Percentiles rank a stretch among this genome's conserved stretches.
Conservation (phyloP, 352 stramenopile species). For the Globisporangium cystogenes region DNA sequence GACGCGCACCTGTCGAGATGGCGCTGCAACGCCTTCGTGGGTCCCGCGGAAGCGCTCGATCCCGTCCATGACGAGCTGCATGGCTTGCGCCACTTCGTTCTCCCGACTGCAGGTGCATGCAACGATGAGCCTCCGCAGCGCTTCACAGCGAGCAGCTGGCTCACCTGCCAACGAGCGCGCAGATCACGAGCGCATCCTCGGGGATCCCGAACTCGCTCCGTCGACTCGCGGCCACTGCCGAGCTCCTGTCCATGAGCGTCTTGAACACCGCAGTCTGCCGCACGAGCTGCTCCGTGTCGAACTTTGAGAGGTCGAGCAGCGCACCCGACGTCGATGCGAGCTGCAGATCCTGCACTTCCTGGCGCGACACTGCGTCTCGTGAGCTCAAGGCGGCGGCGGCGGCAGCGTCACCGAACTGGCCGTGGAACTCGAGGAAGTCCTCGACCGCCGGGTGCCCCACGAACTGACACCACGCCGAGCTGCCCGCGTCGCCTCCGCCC, state of each 20-base stretch:
- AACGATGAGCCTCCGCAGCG: not conserved
- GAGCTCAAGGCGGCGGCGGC: not conserved
- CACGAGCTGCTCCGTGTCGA: constrained; percentile 10
- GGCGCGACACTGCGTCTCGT: not conserved
- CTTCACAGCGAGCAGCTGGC: not conserved
- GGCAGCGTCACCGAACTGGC: constrained; percentile 24
- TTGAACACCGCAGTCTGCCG: constrained; percentile 13
- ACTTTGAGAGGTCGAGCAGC: constrained; percentile 24
- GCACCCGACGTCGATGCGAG: constrained; percentile 10
- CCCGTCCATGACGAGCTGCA: constrained; percentile 31
- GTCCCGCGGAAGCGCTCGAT: constrained; percentile 16
- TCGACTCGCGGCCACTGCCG: constrained; percentile 4
- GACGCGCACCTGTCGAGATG: constrained; percentile 1
- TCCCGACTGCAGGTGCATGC: constrained; percentile 26
- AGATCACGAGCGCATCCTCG: constrained; percentile 39
- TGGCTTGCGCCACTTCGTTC: constrained; percentile 52
- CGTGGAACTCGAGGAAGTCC: constrained; percentile 52
- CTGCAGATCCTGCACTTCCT: not conserved
- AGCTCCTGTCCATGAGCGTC: constrained; percentile 9
- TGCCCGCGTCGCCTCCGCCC: not conserved
- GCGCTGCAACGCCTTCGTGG: not conserved
- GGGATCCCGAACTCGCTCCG: constrained; percentile 19
- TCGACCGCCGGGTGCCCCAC: constrained; percentile 66
- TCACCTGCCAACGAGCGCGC: constrained; percentile 62
- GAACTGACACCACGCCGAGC: constrained; percentile 37